Percentiles rank a stretch among this genome's conserved stretches.
phyloP scores from a whole-genome alignment of 208 protist genomes.

The Blastocrithidia nonstop region DNA sequence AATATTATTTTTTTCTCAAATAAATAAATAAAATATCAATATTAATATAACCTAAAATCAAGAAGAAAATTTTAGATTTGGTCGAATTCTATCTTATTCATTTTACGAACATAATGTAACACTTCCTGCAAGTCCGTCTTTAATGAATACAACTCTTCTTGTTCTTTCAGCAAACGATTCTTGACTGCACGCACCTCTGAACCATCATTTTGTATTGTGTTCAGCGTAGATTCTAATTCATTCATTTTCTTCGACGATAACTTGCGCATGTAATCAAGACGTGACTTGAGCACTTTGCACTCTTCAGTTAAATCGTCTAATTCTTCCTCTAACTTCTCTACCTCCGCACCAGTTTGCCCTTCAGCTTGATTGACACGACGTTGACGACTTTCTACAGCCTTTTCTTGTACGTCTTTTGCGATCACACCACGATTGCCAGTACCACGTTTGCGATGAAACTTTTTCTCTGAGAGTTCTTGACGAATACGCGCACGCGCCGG shows the following conservation, averaged over 20 bases:
- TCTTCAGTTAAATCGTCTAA: constrained; percentile 50
- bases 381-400: constrained; percentile 14
- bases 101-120: constrained; percentile 58
- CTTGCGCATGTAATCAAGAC: constrained; percentile 33
- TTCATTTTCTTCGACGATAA: constrained; percentile 13
- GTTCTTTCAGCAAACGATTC: constrained; percentile 35
- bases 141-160: constrained; percentile 42
- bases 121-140: constrained; percentile 67
- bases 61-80: too few relatives aligned
- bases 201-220: constrained; percentile 31
- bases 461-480: constrained; percentile 50
- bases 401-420: constrained; percentile 16
- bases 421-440: constrained; percentile 19
- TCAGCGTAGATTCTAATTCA: constrained; percentile 27
- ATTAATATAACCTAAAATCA: neutral
- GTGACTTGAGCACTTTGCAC: constrained; percentile 38
- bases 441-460: constrained; percentile 55
- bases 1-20: neutral
- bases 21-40: neutral
- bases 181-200: constrained; percentile 39
- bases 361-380: constrained; percentile 33
- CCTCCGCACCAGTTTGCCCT: constrained; percentile 19
- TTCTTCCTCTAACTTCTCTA: constrained; percentile 26
- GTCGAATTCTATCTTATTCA: too few relatives aligned
- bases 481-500: constrained; percentile 23